Base-by-base conservation (phyloP, 495 filamentous ascomycete genomes). In the Clohesyomyces aquaticus region DNA sequence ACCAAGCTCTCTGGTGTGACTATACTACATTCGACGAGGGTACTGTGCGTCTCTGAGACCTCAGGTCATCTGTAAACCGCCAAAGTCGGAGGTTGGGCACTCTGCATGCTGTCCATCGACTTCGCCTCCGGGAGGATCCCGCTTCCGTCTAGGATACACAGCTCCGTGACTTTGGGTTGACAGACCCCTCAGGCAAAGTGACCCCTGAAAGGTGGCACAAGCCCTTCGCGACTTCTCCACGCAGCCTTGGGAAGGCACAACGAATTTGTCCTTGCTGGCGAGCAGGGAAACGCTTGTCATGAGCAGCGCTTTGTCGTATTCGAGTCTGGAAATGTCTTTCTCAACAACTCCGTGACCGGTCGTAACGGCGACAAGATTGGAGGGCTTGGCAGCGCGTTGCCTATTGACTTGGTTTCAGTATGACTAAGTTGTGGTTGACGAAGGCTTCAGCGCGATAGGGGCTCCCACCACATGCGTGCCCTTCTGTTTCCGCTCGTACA, bases 371-470 rank as follows among this genome's bases (percentile, higher is more conserved):
- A 16, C 8, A 16, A 52, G 29, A 23, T 3, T 32, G 18, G 4
- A 45, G 1, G 19, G n/a, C 43, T 46, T 23, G 48, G 23, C 32
- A 19, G 38, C n/a, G 10, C n/a, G 27, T 27, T 46, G 19, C 22
- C 26, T 32, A 61, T 61, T 61, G 58, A 42, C 38, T 28, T 42
- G 21, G 58, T 61, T 61, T 61, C 58, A 61, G 58, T n/a, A 43
- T 61, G 58, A 52, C 58, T 52, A 43, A 61, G 22, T 50, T 9
- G 16, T 22, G 9, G 6, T 19, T 35, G 43, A 27, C 6, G 55
- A 27, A 27, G 23, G 3, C 23, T 49, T 59, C 4, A 38, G 56
- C 25, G 27, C 4, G 2, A 38, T 59, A 10, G 38, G 10, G 16
- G 26, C 43, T 28, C 26, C 22, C 56, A 47, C 56, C 18, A 50